Evolutionary conservation across 1,139 yeast genomes (phyloP), one percentile per base, ranked within the genome.

Genomic region (Yamadazyma pseudoaaseri): DNA sequence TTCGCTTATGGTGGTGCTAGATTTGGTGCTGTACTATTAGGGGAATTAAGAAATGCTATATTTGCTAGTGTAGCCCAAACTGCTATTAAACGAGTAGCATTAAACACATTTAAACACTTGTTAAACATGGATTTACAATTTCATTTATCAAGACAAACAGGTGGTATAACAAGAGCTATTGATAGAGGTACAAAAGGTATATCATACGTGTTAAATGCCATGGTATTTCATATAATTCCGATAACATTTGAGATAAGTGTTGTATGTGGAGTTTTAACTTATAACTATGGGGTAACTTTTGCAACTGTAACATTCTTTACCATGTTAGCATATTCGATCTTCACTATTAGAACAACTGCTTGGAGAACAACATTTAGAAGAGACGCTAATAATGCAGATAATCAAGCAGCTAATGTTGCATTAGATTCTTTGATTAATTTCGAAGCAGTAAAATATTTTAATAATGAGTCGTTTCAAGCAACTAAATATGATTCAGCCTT

Each of bases 181-280:
- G 99, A 92, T 53, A 71, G 98, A 48, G 99, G 99, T 56, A 92
- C 97, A 1, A 92, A 92, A 49, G 98, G 99, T 61, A 92, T 92
- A 34, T 83, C 95, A 16, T 90, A 85, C 51, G 97, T 92, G 5
- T 66, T 92, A 34, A 81, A 86, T 26, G 96, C 98, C 3, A 86
- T 92, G 96, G 96, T 94, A 10, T 92, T 92, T 65, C 98, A 94
- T 56, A 90, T 92, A 20, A 70, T 92, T 28, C 99, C 99, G 5
- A 84, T 92, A 24, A 73, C 95, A 2, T 84, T 92, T 56, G 99
- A 92, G 58, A 92, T 92, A 34, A 73, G 86, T 4, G 81, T 92
- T 39, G 99, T 92, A 6, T 86, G 97, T 58, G 96, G 97, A 37
- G 86, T 92, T 29, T 68, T 92, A 48, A 86, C 96, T 7, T 92